Evolutionary conservation across 2,329 filamentous ascomycete genomes (phyloP).

Genomic region (Colletotrichum liriopes): DNA sequence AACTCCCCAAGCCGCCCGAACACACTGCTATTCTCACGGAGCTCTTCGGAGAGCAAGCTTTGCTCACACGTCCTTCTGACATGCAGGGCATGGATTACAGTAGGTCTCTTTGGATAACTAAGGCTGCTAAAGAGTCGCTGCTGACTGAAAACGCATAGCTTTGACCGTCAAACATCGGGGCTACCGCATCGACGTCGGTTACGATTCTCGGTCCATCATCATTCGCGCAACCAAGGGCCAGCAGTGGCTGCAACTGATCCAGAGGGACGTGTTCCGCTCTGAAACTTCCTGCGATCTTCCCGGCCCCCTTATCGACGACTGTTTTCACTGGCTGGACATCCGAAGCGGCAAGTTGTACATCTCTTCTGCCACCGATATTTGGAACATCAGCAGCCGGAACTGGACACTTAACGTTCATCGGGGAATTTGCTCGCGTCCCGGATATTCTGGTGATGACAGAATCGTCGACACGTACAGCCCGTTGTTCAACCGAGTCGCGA

Average conservation of each 20-base stretch:
- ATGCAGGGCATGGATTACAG: conserved; percentile 68
- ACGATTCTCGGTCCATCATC: conserved; percentile 56
- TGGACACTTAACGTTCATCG: conserved; percentile 54
- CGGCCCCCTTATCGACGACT: conserved; percentile 62
- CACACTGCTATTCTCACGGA: conserved; percentile 59
- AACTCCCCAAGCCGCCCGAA: conserved; percentile 67
- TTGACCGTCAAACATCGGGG: conserved; percentile 50
- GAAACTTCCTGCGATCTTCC: conserved; percentile 64
- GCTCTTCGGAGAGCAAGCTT: conserved; percentile 68
- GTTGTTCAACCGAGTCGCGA: conserved; percentile 56
- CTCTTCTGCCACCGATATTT: conserved; percentile 47
- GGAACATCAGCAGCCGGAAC: conserved; percentile 43
- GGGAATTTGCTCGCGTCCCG: conserved; percentile 43
- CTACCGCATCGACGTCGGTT: conserved; percentile 70
- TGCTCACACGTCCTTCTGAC: conserved; percentile 67
- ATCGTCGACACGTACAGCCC: conserved; percentile 66
- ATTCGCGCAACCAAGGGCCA: conserved; percentile 56
- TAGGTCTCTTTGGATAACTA: fast-evolving
- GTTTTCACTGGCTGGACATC: conserved; percentile 74
- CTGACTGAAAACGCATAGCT: conserved; percentile 8
- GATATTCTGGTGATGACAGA: conserved; percentile 30
- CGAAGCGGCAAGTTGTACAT: conserved; percentile 38
- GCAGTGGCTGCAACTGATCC: conserved; percentile 51
- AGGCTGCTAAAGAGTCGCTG: too few relatives aligned
- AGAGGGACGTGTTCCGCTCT: conserved; percentile 49